Conservation (phyloP, 2,329 filamentous ascomycete genomes). For the Fusarium sp. region DNA sequence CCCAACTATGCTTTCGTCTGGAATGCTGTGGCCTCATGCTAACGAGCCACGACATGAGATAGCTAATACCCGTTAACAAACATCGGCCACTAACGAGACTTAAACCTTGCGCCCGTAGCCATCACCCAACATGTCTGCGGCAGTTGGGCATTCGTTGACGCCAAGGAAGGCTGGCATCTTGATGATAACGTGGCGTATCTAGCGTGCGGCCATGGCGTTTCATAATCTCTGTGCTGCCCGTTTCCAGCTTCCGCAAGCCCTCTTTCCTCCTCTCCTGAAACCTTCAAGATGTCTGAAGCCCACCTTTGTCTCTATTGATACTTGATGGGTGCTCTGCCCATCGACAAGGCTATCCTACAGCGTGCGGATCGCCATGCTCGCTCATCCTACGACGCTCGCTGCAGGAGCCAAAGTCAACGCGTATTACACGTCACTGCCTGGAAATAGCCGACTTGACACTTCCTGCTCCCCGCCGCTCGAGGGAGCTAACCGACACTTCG, state of each 20-base stretch:
- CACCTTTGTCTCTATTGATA: background rate
- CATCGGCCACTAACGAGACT: background rate
- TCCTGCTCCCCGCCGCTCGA: background rate
- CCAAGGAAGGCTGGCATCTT: too few relatives aligned
- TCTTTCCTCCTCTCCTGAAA: conserved; percentile 16
- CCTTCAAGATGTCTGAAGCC: conserved; percentile 5
- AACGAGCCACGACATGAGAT: background rate
- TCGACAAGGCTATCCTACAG: background rate
- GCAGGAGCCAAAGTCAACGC: too few relatives aligned
- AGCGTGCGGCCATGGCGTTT: background rate
- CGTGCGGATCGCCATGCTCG: too few relatives aligned
- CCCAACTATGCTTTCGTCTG: background rate
- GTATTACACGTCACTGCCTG: too few relatives aligned
- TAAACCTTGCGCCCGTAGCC: too few relatives aligned
- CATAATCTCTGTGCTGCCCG: background rate
- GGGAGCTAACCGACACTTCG: background rate
- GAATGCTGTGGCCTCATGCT: background rate
- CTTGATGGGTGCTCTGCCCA: background rate
- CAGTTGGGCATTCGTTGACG: background rate
- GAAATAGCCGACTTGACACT: background rate
- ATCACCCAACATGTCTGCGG: background rate
- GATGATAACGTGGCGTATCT: background rate
- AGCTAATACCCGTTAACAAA: background rate
- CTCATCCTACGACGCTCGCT: too few relatives aligned
- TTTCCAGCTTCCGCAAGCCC: conserved; percentile 14